These are phyloP conservation scores for Brachypodium distachyon DNA, from an alignment of 202 grass and related monocot genomes.

Conservation along the genomic window DNA sequence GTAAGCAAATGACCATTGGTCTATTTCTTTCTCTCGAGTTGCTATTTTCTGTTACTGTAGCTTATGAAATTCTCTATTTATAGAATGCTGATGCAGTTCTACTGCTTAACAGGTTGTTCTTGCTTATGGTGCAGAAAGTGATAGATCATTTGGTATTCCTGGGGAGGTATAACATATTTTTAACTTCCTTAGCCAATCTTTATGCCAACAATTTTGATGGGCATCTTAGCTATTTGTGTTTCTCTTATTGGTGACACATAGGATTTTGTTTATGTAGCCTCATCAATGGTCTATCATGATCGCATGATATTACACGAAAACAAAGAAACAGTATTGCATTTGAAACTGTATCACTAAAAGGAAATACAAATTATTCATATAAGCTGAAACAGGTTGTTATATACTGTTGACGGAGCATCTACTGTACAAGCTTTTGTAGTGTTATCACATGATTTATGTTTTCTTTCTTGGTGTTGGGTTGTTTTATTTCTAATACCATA, in stretches of 20 bases:
- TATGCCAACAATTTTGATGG: background rate
- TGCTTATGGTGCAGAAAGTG: slow-evolving; percentile 97
- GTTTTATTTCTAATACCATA: slow-evolving; percentile 8
- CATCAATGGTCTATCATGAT: background rate
- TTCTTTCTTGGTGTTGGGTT: background rate
- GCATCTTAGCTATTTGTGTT: background rate
- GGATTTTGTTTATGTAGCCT: background rate
- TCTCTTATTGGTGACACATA: background rate
- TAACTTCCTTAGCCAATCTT: background rate
- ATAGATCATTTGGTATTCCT: slow-evolving; percentile 72
- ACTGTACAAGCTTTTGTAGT: background rate
- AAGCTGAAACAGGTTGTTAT: background rate
- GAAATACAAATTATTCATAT: background rate
- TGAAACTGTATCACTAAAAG: background rate
- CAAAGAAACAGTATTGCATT: background rate
- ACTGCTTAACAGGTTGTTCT: slow-evolving; percentile 68
- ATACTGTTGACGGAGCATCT: background rate
- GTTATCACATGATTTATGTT: background rate
- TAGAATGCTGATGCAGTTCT: background rate
- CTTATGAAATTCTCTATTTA: background rate
- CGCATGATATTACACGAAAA: background rate
- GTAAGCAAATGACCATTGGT: slow-evolving; percentile 15
- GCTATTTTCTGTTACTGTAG: background rate
- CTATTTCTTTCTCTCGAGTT: background rate
- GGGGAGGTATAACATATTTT: slow-evolving; percentile 53